Base-by-base conservation (phyloP, 495 filamentous ascomycete genomes). In the Tetracladium marchalianum region DNA sequence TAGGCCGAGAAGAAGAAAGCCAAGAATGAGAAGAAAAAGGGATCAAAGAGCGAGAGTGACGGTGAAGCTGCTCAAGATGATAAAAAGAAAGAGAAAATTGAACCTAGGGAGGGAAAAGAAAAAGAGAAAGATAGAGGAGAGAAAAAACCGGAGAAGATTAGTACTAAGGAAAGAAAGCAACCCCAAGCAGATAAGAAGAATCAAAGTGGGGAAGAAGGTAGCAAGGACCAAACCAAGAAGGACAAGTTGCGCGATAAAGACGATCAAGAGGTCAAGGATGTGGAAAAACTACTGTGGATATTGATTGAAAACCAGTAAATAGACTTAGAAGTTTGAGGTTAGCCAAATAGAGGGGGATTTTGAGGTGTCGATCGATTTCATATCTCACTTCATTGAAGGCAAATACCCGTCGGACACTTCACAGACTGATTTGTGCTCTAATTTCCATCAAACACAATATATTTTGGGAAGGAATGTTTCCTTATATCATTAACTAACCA, bases 261-360 rank as follows among this genome's bases (percentile, higher is more conserved):
- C 24, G 31, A 35, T 11, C 40, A 46, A 17, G 44, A 46, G 18
- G 35, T 24, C 11, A 31, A 39, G 36, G 31, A 32, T 5, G 44
- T 35, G 9, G 11, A 27, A 6, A 46, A 46, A 27, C 9, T 39
- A n/a, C 11, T 46, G 16, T 46, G 44, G 44, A 46, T 46, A 7
- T 9, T 46, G 17, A 33, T 46, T 27, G 35, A 46, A 27, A 46
- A 46, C 32, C 18, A 31, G 13, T 45, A 27, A 24, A n/a, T 36
- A 17, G 6, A 15, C 22, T 19, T 31, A 11, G 22, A 41, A n/a
- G n/a, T 12, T 41, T 15, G 39, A 17, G n/a, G n/a, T n/a, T 27
- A 27, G 22, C 22, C 22, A 3, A 3, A 27, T 27, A 27, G 22
- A 27, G 7, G 22, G 22, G 7, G 22, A n/a, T 27, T 27, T 7